Evolutionary conservation across 2,329 filamentous ascomycete genomes (phyloP), one percentile per base, ranked within the genome.

Genomic region (Microcyclospora tardicrescens): DNA sequence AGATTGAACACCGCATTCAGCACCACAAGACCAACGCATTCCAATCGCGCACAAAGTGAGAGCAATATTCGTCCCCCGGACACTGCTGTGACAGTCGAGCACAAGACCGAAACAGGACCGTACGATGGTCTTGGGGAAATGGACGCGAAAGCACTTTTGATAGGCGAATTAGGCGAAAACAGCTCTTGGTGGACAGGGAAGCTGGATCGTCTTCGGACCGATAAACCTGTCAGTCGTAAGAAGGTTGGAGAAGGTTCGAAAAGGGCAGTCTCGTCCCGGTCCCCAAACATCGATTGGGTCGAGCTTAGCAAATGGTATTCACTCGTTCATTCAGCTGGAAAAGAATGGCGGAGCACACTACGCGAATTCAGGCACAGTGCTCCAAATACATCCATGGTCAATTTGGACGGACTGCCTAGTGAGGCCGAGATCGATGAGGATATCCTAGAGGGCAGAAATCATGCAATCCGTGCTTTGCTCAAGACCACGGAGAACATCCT

Each of bases 131-230:
- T 77, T 3, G 70, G 71, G 28, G 78, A 83, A 36, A 61, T 86
- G 14, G 84, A 91, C 55, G 74, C 80, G 1, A 91, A 86, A 53
- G 72, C 81, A 5, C 63, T 89, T 14, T 65, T 86, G 6, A 59
- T 87, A 2, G 83, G 82, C 2, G 75, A 87, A 51, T 69, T 87
- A 47, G 81, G 79, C 1, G 84, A 91, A 55, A 91, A 91, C 53
- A 83, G 81, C 2, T 74, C 73, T 6, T 89, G 82, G 84, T 89
- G 83, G 82, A 78, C 79, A 34, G 81, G 79, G 2, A 70, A 70
- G 35, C 39, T 58, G 38, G 47, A 59, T 15, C 61, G 51, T n/a
- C 51, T 53, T 19, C 43, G 43, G 2, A 46, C 50, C 2, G 55
- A 56, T 16, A 55, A 61, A 46, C 33, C 38, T 14, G 34, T 43